Conservation (phyloP, 352 stramenopile genomes). For the Pythium sukuiense region DNA sequence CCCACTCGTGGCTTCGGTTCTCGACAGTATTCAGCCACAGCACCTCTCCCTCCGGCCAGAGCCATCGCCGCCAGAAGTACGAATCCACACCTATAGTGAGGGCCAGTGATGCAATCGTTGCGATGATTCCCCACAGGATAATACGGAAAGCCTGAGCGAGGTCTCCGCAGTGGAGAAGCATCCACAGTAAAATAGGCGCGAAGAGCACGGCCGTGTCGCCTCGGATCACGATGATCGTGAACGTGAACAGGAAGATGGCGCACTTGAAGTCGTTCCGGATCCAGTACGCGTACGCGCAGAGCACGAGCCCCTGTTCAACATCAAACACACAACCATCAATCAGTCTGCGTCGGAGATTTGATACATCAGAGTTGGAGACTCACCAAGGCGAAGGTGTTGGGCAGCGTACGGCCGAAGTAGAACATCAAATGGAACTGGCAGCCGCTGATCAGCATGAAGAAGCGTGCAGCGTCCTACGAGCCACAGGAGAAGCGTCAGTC, state of each 20-base stretch:
- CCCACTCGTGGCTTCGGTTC: constrained; percentile 98
- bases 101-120: constrained; percentile 66
- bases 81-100: constrained; percentile 93
- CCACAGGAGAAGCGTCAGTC: background rate
- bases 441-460: constrained; percentile 87
- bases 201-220: constrained; percentile 97
- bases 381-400: constrained; percentile 97
- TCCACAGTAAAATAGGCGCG: constrained; percentile 89
- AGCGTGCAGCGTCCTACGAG: constrained; percentile 42
- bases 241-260: constrained; percentile 84
- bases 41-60: constrained; percentile 98
- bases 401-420: constrained; percentile 96
- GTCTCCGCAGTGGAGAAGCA: constrained; percentile 70
- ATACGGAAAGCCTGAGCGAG: constrained; percentile 74
- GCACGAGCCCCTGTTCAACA: constrained; percentile 46
- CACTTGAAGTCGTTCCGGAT: constrained; percentile 47
- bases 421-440: constrained; percentile 98
- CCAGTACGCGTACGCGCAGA: constrained; percentile 66
- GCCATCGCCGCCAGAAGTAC: constrained; percentile 91
- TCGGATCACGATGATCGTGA: constrained; percentile 95
- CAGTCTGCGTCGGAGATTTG: background rate
- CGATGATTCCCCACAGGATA: constrained; percentile 76
- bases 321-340: background rate
- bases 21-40: constrained; percentile 96
- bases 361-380: constrained; percentile 40